Evolutionary conservation across 352 stramenopile genomes (phyloP).

Genomic region (Pythium utonaiense): DNA sequence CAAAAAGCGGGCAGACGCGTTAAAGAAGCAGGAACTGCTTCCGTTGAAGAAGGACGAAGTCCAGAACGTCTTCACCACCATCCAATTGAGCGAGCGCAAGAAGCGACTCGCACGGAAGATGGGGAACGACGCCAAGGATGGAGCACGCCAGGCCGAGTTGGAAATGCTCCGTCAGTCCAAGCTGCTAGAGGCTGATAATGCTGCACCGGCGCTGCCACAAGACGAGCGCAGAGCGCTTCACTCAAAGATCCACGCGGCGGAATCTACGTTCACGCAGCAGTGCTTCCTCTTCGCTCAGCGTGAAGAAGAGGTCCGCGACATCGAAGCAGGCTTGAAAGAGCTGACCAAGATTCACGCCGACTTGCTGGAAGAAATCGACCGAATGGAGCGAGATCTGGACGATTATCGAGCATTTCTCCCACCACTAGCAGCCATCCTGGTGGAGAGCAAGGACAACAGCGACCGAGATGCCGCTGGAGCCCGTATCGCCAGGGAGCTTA

Average conservation of each 20-base stretch:
- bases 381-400: conserved; percentile 52
- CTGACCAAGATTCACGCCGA: conserved; percentile 65
- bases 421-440: conserved; percentile 41
- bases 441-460: conserved; percentile 20
- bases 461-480: conserved; percentile 46
- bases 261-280: conserved; percentile 50
- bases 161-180: conserved; percentile 46
- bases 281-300: conserved; percentile 72
- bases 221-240: conserved; percentile 45
- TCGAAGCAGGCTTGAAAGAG: conserved; percentile 57
- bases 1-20: conserved; percentile 43
- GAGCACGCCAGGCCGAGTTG: conserved; percentile 39
- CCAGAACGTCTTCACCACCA: conserved; percentile 63
- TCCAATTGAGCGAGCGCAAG: conserved; percentile 67
- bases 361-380: conserved; percentile 52
- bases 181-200: conserved; percentile 50
- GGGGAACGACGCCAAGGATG: conserved; percentile 45
- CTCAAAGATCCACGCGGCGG: conserved; percentile 28
- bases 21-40: conserved; percentile 68
- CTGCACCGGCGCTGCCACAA: conserved; percentile 26
- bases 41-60: conserved; percentile 55
- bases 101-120: conserved; percentile 48
- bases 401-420: conserved; percentile 53
- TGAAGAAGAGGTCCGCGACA: conserved; percentile 66
- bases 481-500: conserved; percentile 50